These are phyloP conservation scores for Bipolaris cookei DNA, from an alignment of 2,329 filamentous ascomycete genomes.

Conservation along the genomic window DNA sequence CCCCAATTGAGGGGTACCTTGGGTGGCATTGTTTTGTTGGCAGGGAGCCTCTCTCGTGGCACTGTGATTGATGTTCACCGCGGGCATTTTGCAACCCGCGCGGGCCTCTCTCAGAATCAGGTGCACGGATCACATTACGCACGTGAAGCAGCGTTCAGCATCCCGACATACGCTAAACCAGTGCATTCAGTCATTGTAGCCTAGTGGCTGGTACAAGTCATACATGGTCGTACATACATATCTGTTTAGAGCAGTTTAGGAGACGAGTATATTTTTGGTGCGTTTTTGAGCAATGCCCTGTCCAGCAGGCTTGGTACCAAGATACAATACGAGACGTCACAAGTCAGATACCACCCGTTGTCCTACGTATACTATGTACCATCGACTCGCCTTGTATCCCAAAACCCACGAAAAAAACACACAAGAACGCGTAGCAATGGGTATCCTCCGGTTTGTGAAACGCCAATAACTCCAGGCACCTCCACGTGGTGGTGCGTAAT, in stretches of 20 bases:
- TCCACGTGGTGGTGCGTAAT: conserved; percentile 15
- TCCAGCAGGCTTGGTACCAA: conserved; percentile 17
- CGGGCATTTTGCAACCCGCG: conserved; percentile 29
- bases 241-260: neutral
- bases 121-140: conserved; percentile 10
- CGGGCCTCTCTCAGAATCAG: neutral
- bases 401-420: neutral
- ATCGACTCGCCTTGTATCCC: neutral
- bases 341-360: conserved; percentile 20
- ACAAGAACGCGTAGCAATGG: conserved; percentile 20
- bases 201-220: neutral
- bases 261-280: conserved; percentile 1
- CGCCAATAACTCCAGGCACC: conserved; percentile 21
- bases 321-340: conserved; percentile 11
- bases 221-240: neutral
- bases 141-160: conserved; percentile 13
- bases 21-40: conserved; percentile 41
- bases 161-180: neutral
- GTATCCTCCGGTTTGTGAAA: conserved; percentile 24
- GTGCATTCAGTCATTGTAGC: neutral
- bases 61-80: conserved; percentile 18
- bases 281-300: conserved; percentile 11
- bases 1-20: conserved; percentile 45
- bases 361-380: conserved; percentile 6
- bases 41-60: conserved; percentile 7